A percentile compares a stretch with the other conserved stretches of the same genome.
These are phyloP conservation scores for Saccharomyces hybrid DNA, from an alignment of 1,139 yeast species.

Conservation along the genomic window DNA sequence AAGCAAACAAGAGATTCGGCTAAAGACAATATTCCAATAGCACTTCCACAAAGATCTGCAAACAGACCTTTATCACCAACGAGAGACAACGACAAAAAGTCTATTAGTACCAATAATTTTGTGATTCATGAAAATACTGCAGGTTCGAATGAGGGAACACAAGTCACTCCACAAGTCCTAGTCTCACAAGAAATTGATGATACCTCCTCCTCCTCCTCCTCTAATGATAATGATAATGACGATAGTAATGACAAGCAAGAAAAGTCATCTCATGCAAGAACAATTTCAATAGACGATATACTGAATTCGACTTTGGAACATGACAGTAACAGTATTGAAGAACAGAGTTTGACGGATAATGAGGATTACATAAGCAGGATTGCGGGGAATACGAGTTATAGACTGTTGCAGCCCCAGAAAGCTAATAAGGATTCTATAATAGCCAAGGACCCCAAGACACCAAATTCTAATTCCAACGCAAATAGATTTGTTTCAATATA, in stretches of 20 bases:
- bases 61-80: conserved; percentile 6
- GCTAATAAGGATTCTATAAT: not conserved
- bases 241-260: not conserved
- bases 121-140: not conserved
- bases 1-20: not conserved
- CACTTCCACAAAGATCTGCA: conserved; percentile 5
- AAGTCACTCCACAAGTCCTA: not conserved
- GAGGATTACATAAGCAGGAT: not conserved
- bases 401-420: not conserved
- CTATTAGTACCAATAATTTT: not conserved
- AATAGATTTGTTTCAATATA: not conserved
- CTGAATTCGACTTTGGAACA: conserved; percentile 26
- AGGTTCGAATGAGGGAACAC: not conserved
- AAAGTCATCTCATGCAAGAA: conserved; percentile 13
- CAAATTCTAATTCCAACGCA: conserved; percentile 3
- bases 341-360: not conserved
- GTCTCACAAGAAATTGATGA: conserved; percentile 4
- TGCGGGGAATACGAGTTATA: not conserved
- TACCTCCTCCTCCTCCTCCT: not conserved
- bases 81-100: not conserved
- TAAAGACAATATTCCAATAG: conserved; percentile 2
- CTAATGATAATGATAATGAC: not conserved
- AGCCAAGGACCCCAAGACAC: not conserved
- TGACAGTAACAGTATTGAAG: conserved; percentile 14
- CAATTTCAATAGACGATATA: conserved; percentile 26